Conservation (phyloP, 257 asterid species). For the Parsonsia alboflavescens region DNA sequence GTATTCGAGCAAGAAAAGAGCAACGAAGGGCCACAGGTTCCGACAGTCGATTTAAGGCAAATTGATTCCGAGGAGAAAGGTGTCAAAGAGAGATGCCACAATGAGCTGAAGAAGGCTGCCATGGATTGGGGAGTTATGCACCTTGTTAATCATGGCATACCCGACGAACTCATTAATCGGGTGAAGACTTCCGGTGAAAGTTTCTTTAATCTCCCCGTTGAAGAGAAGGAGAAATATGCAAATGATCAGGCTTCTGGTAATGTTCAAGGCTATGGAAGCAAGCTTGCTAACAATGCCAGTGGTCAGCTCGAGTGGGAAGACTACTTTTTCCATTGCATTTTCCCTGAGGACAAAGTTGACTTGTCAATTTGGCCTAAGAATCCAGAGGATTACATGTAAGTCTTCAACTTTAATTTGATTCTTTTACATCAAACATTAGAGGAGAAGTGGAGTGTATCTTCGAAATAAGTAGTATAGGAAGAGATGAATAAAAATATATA, state of each 20-base stretch:
- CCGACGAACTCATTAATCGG: constrained; percentile 37
- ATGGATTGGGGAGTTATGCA: constrained; percentile 96
- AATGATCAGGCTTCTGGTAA: constrained; percentile 68
- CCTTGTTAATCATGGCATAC: constrained; percentile 68
- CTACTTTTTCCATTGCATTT: constrained; percentile 67
- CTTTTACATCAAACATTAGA: no score
- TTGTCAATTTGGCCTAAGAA: constrained; percentile 68
- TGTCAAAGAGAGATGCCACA: constrained; percentile 34
- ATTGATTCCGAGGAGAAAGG: constrained; percentile 41
- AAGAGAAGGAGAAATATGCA: constrained; percentile 91
- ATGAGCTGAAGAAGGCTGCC: constrained; percentile 63
- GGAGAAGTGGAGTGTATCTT: no score
- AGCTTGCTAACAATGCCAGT: constrained; percentile 65
- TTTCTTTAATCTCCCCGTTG: constrained; percentile 60
- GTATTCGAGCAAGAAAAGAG: constrained; percentile 55
- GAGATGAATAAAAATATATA: no score
- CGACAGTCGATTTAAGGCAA: constrained; percentile 43
- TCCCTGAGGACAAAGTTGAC: constrained; percentile 53
- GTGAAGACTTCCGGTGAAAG: constrained; percentile 55
- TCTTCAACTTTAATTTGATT: neutral
- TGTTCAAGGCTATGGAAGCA: constrained; percentile 88
- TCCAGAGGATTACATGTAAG: constrained; percentile 79
- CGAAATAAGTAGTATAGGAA: no score
- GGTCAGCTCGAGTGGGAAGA: constrained; percentile 93
- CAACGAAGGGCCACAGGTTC: constrained; percentile 54